Base-by-base conservation (phyloP, 345 rosid species). In the Eucalyptus paniculata region DNA sequence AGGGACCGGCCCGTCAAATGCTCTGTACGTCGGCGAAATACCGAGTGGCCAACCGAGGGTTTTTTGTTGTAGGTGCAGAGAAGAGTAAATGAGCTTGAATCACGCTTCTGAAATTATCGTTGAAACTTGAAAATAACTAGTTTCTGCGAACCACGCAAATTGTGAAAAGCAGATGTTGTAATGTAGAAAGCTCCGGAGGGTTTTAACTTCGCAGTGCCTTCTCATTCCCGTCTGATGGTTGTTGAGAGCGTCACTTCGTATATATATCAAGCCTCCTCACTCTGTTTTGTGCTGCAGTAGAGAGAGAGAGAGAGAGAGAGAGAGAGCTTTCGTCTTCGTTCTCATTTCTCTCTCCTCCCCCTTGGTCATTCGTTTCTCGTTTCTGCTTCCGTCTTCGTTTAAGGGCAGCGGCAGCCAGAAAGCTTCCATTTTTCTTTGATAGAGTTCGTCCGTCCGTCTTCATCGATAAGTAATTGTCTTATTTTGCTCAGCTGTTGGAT, bases 381-480 rank as follows among this genome's bases (percentile, higher is more conserved):
- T 21, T 40, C 93, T 90, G 90, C 92, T 92, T 91, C 93, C 92
- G 91, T 90, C 67, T 83, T 89, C 85, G 88, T 93, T 88, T 62
- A 28, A 49, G 77, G 72, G 87, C 92, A 91, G 90, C 92, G 87
- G 90, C 40, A 56, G 53, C 3, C 2, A 87, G 21, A 47, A 6
- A 34, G 83, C 83, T 40, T 77, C 47, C 47, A 37, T 37, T 77
- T 77, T 77, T 40, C 47, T 77, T 77, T 40, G 83, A 77, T 3
- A 77, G 83, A 42, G 83, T 40, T 77, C 24, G 83, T 77, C 83
- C 26, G 45, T 34, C 26, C 30, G 47, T 37, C 28, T 77, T 37
- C 47, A 23, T 37, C 47, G 9, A 40, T 77, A 23, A 40, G 24
- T 21, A 23, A 11, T 40, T 37, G 83, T 77, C 47, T 77, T 77